phyloP scores from a whole-genome alignment of 768 basidiomycete genomes.

The Xerocomus potaroensis region DNA sequence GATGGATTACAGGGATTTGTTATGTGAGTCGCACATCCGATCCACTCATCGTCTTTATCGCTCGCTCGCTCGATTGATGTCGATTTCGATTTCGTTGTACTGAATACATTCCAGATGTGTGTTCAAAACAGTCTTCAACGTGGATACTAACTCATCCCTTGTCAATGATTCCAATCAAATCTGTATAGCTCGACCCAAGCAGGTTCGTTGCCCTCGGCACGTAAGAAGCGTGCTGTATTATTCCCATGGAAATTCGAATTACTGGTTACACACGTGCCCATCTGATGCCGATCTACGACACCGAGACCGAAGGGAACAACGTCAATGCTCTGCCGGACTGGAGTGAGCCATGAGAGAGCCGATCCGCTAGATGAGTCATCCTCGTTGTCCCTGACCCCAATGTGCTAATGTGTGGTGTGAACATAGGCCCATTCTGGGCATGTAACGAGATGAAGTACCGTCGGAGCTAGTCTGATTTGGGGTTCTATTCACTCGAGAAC shows the following conservation, averaged over 20 bases:
- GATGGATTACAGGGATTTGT: slow-evolving; percentile 53
- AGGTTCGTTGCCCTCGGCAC: slow-evolving; percentile 31
- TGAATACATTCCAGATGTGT: too few species aligned
- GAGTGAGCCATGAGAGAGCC: slow-evolving; percentile 40
- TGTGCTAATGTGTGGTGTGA: not conserved
- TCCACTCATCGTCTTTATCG: too few species aligned
- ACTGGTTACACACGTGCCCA: slow-evolving; percentile 32
- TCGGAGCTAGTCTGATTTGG: not conserved
- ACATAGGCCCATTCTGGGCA: slow-evolving; percentile 40
- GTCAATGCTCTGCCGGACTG: slow-evolving; percentile 36
- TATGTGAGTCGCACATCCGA: slow-evolving; percentile 35
- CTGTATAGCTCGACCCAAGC: slow-evolving; percentile 19
- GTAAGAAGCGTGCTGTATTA: slow-evolving; percentile 48
- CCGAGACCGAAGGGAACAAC: not conserved
- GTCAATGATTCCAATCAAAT: not conserved
- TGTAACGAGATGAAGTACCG: slow-evolving; percentile 18
- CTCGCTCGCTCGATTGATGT: too few species aligned
- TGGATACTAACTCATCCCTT: not conserved
- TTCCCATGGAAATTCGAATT: slow-evolving; percentile 47
- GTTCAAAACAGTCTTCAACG: slow-evolving; percentile 29
- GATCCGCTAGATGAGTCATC: slow-evolving; percentile 40
- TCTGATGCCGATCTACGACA: slow-evolving; percentile 18
- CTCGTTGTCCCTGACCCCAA: not conserved
- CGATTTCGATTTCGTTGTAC: too few species aligned
- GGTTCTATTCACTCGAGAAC: not conserved